Evolutionary conservation across 352 stramenopile species (phyloP).

Genomic region (Globisporangium nodosum): DNA sequence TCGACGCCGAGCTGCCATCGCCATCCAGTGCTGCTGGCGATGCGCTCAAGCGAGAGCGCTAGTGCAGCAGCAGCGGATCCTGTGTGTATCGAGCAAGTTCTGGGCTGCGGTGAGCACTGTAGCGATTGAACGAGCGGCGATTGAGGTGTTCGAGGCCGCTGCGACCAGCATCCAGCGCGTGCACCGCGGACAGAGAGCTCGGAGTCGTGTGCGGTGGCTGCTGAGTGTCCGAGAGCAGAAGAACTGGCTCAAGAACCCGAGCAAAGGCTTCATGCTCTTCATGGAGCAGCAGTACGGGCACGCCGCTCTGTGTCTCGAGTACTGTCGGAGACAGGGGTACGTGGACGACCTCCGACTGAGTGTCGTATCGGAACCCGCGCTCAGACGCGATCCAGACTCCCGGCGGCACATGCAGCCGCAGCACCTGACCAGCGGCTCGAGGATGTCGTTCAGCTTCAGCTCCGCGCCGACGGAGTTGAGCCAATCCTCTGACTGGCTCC

Average conservation of each 20-base stretch:
- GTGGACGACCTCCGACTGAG: conserved; percentile 10
- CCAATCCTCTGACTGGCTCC: conserved; percentile 16
- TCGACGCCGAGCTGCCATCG: conserved; percentile 19
- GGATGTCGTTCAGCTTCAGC: conserved; percentile 55
- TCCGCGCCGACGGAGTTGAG: conserved; percentile 19
- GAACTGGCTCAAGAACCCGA: conserved; percentile 48
- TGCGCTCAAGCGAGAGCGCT: conserved; percentile 20
- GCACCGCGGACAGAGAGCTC: conserved; percentile 34
- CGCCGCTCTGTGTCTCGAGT: conserved; percentile 46
- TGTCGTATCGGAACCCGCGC: not conserved
- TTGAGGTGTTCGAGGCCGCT: conserved; percentile 17
- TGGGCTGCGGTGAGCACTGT: conserved; percentile 14
- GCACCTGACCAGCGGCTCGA: conserved; percentile 19
- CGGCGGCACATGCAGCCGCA: not conserved
- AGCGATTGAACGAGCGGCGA: conserved; percentile 17
- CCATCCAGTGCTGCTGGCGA: conserved; percentile 50
- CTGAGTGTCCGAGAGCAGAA: conserved; percentile 23
- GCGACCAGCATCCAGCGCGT: conserved; percentile 35
- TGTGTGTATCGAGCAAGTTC: conserved; percentile 12
- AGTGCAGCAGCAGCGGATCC: conserved; percentile 18
- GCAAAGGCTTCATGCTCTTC: conserved; percentile 40
- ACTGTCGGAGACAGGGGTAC: conserved; percentile 38
- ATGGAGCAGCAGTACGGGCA: conserved; percentile 25
- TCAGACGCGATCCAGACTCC: not conserved
- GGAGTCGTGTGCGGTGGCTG: conserved; percentile 28